Evolutionary conservation across 164 flowering plant species (phyloP).

Genomic region (Chimonanthus salicifolius): DNA sequence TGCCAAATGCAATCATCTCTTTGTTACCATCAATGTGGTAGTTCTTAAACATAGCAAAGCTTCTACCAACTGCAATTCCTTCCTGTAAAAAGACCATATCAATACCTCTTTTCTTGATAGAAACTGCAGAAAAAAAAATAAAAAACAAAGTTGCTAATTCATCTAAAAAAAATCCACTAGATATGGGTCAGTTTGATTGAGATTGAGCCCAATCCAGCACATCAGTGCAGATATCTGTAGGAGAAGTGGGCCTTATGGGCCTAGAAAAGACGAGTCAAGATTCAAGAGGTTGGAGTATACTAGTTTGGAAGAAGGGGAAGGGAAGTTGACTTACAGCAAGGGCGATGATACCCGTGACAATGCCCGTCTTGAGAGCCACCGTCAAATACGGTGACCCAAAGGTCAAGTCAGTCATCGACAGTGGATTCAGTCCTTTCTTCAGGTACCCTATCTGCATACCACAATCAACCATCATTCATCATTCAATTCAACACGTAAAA

Average conservation of each 20-base stretch:
- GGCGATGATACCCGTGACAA: constrained; percentile 63
- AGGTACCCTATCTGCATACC: constrained; percentile 64
- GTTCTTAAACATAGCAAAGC: constrained; percentile 83
- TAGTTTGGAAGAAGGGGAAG: too few species aligned
- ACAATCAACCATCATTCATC: too few species aligned
- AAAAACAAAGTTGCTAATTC: too few species aligned
- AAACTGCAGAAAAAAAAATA: too few species aligned
- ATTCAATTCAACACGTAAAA: too few species aligned
- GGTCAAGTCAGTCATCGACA: constrained; percentile 40
- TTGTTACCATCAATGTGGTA: constrained; percentile 95
- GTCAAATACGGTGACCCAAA: constrained; percentile 45
- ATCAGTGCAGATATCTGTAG: too few species aligned
- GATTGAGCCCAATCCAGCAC: too few species aligned
- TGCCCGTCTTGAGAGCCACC: constrained; percentile 60
- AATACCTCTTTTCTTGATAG: background rate
- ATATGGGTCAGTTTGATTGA: too few species aligned
- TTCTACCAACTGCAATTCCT: constrained; percentile 88
- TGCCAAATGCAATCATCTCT: constrained; percentile 92
- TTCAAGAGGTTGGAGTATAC: too few species aligned
- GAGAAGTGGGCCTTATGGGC: too few species aligned
- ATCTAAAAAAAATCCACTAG: too few species aligned
- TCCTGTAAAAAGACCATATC: constrained; percentile 40
- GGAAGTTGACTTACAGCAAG: constrained; percentile 57
- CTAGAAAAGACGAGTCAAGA: too few species aligned
- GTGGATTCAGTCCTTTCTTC: constrained; percentile 84